phyloP scores from a whole-genome alignment of 2,329 filamentous ascomycete genomes.

The Talaromyces funiculosus region DNA sequence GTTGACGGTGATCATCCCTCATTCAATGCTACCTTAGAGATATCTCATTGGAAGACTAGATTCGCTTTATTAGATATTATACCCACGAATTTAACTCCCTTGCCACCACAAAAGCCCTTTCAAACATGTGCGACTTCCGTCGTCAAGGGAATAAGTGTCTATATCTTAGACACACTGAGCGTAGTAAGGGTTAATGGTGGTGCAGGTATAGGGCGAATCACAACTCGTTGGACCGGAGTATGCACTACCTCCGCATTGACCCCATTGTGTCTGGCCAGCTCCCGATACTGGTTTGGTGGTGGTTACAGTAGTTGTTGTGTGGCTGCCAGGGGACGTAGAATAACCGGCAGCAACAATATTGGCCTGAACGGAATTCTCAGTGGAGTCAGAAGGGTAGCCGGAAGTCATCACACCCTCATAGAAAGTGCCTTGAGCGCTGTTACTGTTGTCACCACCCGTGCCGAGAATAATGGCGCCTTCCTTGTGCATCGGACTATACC shows the following conservation, averaged over 20 bases:
- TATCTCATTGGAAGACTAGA: background rate
- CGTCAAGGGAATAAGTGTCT: background rate
- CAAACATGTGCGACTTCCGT: background rate
- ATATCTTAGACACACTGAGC: background rate
- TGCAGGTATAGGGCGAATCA: background rate
- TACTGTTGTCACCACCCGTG: constrained; percentile 9
- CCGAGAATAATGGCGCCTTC: constrained; percentile 11
- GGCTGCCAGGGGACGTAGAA: background rate
- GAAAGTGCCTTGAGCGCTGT: constrained; percentile 5
- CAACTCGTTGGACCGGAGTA: constrained; percentile 3
- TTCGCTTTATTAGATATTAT: too few species aligned
- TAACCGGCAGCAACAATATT: constrained; percentile 6
- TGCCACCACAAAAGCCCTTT: background rate
- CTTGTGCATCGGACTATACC: constrained; percentile 8
- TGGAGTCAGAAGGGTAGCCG: constrained; percentile 7
- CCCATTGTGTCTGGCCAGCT: background rate
- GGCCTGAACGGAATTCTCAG: constrained; percentile 6
- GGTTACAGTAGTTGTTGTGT: background rate
- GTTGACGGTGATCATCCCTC: background rate
- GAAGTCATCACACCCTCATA: constrained; percentile 10
- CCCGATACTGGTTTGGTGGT: background rate
- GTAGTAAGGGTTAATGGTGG: background rate
- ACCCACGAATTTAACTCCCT: too few species aligned
- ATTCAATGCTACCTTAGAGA: background rate
- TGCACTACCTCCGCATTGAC: constrained; percentile 4